Conservation (phyloP, 2,329 filamentous ascomycete species). For the Hypocrella siamensis region DNA sequence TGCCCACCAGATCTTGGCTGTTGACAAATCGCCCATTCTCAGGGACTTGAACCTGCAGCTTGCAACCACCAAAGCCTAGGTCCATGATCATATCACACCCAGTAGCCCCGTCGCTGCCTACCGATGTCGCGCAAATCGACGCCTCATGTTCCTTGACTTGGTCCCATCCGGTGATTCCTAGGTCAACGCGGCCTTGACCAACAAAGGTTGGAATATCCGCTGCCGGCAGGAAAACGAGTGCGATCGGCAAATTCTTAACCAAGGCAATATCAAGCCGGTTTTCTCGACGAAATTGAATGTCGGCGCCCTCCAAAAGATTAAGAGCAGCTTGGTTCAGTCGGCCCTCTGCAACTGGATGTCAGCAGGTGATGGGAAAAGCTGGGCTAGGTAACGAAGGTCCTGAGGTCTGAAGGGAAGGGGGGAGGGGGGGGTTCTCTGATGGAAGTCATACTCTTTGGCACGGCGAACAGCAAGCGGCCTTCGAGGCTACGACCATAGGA, state of each 20-base stretch:
- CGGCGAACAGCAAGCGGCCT: conserved; percentile 84
- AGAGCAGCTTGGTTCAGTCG: conserved; percentile 77
- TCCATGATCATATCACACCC: conserved; percentile 80
- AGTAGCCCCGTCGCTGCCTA: conserved; percentile 30
- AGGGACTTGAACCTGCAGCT: conserved; percentile 92
- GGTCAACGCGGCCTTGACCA: conserved; percentile 80
- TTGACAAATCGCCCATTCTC: conserved; percentile 59
- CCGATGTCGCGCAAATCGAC: conserved; percentile 32
- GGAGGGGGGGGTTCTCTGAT: too few relatives aligned
- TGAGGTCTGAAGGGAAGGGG: neutral
- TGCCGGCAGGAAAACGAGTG: conserved; percentile 90
- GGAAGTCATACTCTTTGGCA: conserved; percentile 86
- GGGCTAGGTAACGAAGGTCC: too few relatives aligned
- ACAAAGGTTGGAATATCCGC: conserved; percentile 97
- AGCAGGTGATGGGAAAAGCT: conserved; percentile 1
- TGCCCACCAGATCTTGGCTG: conserved; percentile 69
- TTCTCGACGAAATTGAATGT: conserved; percentile 93
- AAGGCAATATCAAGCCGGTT: conserved; percentile 92
- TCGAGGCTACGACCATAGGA: conserved; percentile 58
- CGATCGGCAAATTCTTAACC: conserved; percentile 91
- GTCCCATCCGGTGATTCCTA: conserved; percentile 89
- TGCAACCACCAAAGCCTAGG: conserved; percentile 79
- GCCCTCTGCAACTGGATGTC: conserved; percentile 45
- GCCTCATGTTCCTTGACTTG: conserved; percentile 86
- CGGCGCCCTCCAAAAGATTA: conserved; percentile 81